Base-by-base conservation (phyloP, 2,329 filamentous ascomycete genomes). In the Ascochyta lentis region DNA sequence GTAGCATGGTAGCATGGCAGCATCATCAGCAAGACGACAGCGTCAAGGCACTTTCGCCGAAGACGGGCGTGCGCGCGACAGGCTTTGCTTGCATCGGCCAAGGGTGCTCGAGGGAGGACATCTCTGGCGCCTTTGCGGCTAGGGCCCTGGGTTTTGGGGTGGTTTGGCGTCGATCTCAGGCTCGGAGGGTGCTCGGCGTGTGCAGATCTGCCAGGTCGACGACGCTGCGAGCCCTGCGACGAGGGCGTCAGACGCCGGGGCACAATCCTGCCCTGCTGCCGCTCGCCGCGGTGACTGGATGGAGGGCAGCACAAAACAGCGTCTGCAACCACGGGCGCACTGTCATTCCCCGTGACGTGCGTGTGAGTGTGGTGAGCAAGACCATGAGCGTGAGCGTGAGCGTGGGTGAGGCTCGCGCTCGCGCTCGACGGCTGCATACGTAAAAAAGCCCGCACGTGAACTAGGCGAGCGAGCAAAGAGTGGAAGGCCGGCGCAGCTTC, bases 131-230 rank as follows among this genome's bases (percentile, higher is more conserved):
- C 27, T 44, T 50, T 54, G 24, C 47, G 53, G 52, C 49, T 54
- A 56, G 56, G 35, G 52, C 40, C 7, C 23, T 49, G 41, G 40
- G 39, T 45, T 35, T 55, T 45, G 16, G 45, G 43, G 40, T 22
- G 52, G 34, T 33, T 45, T 34, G 34, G 49, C 45, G 52, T 47
- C 60, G 60, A 60, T 59, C 58, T 49, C 12, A 29, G 33, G 46
- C 27, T 50, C 58, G 52, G 60, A 47, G 41, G 39, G 45, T 53
- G 26, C 53, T 56, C 54, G 60, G 60, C 57, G 51, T 31, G 49
- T 40, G 41, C 44, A 31, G 53, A 58, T 62, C 51, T 51, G 55
- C 54, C 40, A 45, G 50, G 35, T 24, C 29, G 44, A 42, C 29
- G 43, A 29, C 23, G 37, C 16, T 40, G 37, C 22, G 39, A 10